Evolutionary conservation across 768 basidiomycete genomes (phyloP), one percentile per base, ranked within the genome.

Genomic region (Paxillus involutus): DNA sequence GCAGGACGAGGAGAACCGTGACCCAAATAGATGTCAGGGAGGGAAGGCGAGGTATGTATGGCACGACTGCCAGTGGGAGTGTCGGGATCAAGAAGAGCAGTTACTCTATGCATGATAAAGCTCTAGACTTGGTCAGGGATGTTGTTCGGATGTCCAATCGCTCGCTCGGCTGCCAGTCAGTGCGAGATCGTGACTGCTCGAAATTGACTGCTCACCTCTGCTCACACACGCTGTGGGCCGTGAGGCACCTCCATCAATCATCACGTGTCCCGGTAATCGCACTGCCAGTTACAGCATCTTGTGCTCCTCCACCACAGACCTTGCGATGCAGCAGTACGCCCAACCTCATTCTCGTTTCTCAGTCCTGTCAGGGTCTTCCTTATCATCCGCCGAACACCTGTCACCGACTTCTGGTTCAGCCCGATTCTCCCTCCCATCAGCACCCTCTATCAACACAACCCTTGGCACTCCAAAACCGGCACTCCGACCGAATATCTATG

Each of bases 401-500:
- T 78, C 80, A 0, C 85, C 88, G 6, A 81, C 85, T 0, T 70
- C 81, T 1, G 75, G 77, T n/a, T 83, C 87, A 0, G 78, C 85
- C 1, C 78, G 88, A 29, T 90, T 88, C 71, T 91, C 89, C 8
- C 72, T 89, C 11, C 82, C 87, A 1, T 78, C 84, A 1, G 75
- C 77, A 1, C 73, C 64, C 8, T 80, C 82, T 10, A 70, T 77
- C 47, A 75, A 71, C 63, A 76, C 80, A 37, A 67, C 77, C 12
- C 62, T 73, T 21, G 64, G 71, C 16, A 61, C 68, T 19, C 71
- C 79, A 29, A 73, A 67, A 47, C 61, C 73, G 1, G 59, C 63
- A 17, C 69, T 70, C 24, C 82, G 89, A 6, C 86, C 88, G 2
- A 89, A 81, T 60, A 93, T 98, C 57, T 92, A 96, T 72, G 96